Evolutionary conservation across 164 flowering plant species (phyloP), one percentile per base, ranked within the genome.

Genomic region (Berberis vulgaris): DNA sequence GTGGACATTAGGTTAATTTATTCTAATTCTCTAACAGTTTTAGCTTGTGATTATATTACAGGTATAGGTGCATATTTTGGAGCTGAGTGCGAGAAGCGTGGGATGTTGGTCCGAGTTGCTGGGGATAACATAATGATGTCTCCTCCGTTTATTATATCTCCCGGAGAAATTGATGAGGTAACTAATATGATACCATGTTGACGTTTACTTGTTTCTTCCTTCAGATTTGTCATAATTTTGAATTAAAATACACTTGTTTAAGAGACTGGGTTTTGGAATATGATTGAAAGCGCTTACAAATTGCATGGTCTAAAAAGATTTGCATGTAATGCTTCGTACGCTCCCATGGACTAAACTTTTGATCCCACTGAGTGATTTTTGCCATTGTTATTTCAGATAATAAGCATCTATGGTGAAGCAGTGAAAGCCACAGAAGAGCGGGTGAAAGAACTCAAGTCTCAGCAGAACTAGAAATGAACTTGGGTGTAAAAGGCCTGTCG

Each of bases 51-150:
- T 2, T 47, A 39, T 8, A 10, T 68, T n/a, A 46, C 81, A 94
- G 99, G 93, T 6, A 61, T 94, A 5, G 99, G 86, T 1, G 83
- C 95, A 58, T 82, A 81, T 72, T 94, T 94, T 76, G 97, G 97
- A 72, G 87, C 84, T 62, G 82, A 87, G 68, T 94, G 99, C 69
- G 75, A 84, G 78, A 86, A 89, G 78, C 81, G 80, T 8, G 99
- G 99, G 40, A 82, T 94, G 97, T 63, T 94, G 65, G 91, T 91
- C 12, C 92, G 99, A 52, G 90, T 88, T 70, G 80, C 96, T 1
- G 99, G 99, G 46, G 99, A 94, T 67, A 81, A 63, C 72, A 86
- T 89, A 65, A 84, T 88, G 93, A 86, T 94, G 90, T 88, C 85
- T 64, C 99, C 99, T 13, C 96, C 99, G 7, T 79, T 87, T 60